Conservation (phyloP, 768 basidiomycete genomes). For the Gloeostereum incarnatum region DNA sequence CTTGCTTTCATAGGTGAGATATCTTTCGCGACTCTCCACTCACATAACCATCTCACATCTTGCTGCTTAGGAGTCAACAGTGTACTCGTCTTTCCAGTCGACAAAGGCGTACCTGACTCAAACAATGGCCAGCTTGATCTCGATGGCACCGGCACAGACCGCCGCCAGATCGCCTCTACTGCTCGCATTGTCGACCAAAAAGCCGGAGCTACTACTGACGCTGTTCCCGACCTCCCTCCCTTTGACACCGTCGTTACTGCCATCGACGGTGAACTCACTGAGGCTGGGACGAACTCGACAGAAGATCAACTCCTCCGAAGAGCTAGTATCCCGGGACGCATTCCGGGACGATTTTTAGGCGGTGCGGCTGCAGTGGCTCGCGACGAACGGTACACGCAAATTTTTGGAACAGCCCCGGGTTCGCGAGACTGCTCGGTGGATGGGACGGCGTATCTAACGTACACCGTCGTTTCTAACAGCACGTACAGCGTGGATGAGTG, state of each 20-base stretch:
- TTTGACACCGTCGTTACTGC: slow-evolving; percentile 12
- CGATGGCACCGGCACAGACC: slow-evolving; percentile 11
- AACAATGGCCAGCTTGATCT: not conserved
- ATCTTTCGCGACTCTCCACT: too few species aligned
- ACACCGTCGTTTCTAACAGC: slow-evolving; percentile 10
- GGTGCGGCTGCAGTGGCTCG: not conserved
- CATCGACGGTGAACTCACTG: slow-evolving; percentile 9
- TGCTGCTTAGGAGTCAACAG: too few species aligned
- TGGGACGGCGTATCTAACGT: slow-evolving; percentile 10
- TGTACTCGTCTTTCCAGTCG: too few species aligned
- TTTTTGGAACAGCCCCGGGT: slow-evolving; percentile 9
- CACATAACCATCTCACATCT: too few species aligned
- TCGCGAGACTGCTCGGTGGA: slow-evolving; percentile 10
- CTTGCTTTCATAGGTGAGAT: too few species aligned
- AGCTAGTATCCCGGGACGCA: slow-evolving; percentile 3
- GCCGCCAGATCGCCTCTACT: slow-evolving; percentile 8
- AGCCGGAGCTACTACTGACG: slow-evolving; percentile 11
- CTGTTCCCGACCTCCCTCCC: slow-evolving; percentile 10
- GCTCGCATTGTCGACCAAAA: slow-evolving; percentile 11
- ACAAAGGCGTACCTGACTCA: slow-evolving; percentile 2
- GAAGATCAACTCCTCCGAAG: not conserved
- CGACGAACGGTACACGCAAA: slow-evolving; percentile 13
- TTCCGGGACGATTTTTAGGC: not conserved
- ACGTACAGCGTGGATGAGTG: slow-evolving; percentile 10
- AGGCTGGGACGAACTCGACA: slow-evolving; percentile 4